These are phyloP conservation scores for Coniochaeta ligniaria DNA, from an alignment of 2,329 filamentous ascomycete species.

Conservation along the genomic window DNA sequence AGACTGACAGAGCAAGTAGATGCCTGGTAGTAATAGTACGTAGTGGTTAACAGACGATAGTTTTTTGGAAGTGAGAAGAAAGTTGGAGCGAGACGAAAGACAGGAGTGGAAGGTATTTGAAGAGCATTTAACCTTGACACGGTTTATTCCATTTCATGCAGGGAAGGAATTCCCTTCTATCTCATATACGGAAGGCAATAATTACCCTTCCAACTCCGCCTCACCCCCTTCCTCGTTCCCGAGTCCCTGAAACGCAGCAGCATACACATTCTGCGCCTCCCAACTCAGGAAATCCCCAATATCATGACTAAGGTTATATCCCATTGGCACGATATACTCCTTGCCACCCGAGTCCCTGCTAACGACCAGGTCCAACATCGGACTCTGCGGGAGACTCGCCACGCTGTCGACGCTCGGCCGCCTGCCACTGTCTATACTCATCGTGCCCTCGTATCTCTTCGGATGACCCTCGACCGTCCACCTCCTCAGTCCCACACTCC, in stretches of 20 bases:
- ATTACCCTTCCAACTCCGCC: background rate
- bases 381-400: slow-evolving; percentile 41
- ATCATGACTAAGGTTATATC: slow-evolving; percentile 53
- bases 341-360: slow-evolving; percentile 29
- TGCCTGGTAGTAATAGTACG: no score
- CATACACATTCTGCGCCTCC: slow-evolving; percentile 45
- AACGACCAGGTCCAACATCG: slow-evolving; percentile 40
- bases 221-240: background rate
- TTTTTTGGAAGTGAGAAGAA: no score
- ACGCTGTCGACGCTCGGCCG: slow-evolving; percentile 20
- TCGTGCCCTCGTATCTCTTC: slow-evolving; percentile 19
- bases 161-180: background rate
- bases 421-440: slow-evolving; percentile 4
- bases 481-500: slow-evolving; percentile 18
- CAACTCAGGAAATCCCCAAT: slow-evolving; percentile 51
- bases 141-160: no score
- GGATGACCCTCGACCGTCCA: slow-evolving; percentile 28
- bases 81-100: no score
- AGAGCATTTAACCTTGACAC: no score
- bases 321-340: slow-evolving; percentile 44
- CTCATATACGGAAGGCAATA: background rate
- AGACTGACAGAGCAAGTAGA: no score
- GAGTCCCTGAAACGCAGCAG: slow-evolving; percentile 5
- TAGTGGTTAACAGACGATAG: no score
- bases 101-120: no score